These are phyloP conservation scores for Ascochyta viciae-villosae DNA, from an alignment of 2,329 filamentous ascomycete genomes.

Conservation along the genomic window DNA sequence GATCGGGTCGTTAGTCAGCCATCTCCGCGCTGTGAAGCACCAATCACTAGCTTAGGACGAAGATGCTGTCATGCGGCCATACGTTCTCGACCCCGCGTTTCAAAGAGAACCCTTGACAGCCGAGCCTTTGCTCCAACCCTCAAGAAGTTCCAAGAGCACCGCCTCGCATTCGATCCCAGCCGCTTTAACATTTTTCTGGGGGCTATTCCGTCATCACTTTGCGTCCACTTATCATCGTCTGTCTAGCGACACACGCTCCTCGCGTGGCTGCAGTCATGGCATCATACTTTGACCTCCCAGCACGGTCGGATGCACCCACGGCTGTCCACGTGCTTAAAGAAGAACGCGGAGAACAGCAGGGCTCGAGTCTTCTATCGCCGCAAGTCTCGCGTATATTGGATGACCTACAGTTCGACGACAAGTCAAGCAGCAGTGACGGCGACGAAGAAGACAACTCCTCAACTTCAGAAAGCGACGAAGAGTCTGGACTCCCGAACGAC, in stretches of 20 bases:
- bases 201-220: constrained; percentile 8
- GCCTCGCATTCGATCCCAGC: constrained; percentile 11
- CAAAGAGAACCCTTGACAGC: constrained; percentile 8
- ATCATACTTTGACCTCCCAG: constrained; percentile 46
- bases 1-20: constrained; percentile 7
- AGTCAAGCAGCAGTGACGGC: constrained; percentile 36
- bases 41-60: constrained; percentile 10
- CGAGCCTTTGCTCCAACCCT: constrained; percentile 11
- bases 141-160: constrained; percentile 18
- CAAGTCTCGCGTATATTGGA: constrained; percentile 42
- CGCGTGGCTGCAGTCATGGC: constrained; percentile 30
- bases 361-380: constrained; percentile 36
- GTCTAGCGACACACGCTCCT: constrained; percentile 1
- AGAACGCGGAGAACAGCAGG: constrained; percentile 25
- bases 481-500: constrained; percentile 13
- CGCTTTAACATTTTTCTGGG: constrained; percentile 9
- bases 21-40: background rate
- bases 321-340: constrained; percentile 21
- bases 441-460: constrained; percentile 5
- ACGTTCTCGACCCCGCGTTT: constrained; percentile 15
- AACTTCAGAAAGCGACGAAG: constrained; percentile 13
- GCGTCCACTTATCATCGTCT: constrained; percentile 5
- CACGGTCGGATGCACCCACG: constrained; percentile 26
- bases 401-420: constrained; percentile 32
- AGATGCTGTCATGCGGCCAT: constrained; percentile 12